Base-by-base conservation (phyloP, 129 eudicot genomes). In the Gnaphalium uliginosum region DNA sequence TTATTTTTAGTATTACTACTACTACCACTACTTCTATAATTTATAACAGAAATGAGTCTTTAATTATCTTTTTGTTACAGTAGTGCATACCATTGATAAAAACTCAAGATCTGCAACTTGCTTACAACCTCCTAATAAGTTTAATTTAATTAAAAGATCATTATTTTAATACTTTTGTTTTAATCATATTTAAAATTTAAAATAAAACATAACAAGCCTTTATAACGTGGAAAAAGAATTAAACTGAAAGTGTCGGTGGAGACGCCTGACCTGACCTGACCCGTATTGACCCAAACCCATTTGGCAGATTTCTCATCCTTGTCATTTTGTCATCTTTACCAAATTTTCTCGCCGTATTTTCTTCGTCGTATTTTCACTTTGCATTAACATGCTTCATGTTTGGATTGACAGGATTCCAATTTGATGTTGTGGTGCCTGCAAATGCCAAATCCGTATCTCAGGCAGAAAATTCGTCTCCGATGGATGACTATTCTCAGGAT, bases 371-470 rank as follows among this genome's bases (percentile, higher is more conserved):
- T 68, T 35, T 30, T 19, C 72, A 39, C 35, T 21, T 53, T 59
- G 75, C 61, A 24, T 50, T 62, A 26, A 73, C 24, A 25, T 48
- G 64, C 41, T 70, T 65, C 30, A 19, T 48, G 48, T 41, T 70
- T 65, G 65, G 80, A 14, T 24, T 69, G 71, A 21, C 78, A 90
- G 98, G 97, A 19, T 85, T 88, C 80, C 82, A 86, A 48, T 82
- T 76, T 76, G 97, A 88, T 71, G 89, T 72, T 72, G 89, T 71
- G 63, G 84, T 78, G 6, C 89, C 87, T 53, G 50, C 83, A 74
- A 85, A 81, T 84, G 73, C 86, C 77, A 87, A 84, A 72, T 80
- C 92, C 29, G 70, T 79, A 72, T 79, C 71, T 64, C 80, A 59
- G 73, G 59, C 79, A 15, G 97, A 85, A 71, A 80, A 41, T 35